These are phyloP conservation scores for Globisporangium solare DNA, from an alignment of 352 stramenopile species.

Conservation along the genomic window DNA sequence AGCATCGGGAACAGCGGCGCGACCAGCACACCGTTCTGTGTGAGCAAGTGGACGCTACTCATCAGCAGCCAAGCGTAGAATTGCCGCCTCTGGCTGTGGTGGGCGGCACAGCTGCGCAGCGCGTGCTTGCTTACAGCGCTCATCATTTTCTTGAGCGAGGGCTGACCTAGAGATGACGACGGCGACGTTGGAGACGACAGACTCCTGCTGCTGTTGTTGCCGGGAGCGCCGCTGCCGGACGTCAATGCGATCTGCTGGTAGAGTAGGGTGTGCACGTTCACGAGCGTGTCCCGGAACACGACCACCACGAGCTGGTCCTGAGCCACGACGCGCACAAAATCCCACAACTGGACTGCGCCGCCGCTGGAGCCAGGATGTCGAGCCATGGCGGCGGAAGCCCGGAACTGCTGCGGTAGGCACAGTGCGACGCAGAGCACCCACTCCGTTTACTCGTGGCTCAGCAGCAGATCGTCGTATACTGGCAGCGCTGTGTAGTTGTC, in stretches of 20 bases:
- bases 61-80: slow-evolving; percentile 35
- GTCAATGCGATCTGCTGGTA: slow-evolving; percentile 47
- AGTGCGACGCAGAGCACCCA: slow-evolving; percentile 59
- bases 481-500: slow-evolving; percentile 10
- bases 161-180: not conserved
- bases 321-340: slow-evolving; percentile 49
- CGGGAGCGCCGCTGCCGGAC: slow-evolving; percentile 3
- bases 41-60: slow-evolving; percentile 28
- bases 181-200: slow-evolving; percentile 4
- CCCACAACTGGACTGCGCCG: slow-evolving; percentile 32
- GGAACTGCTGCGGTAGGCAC: slow-evolving; percentile 42
- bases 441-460: slow-evolving; percentile 22
- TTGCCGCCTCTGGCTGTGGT: slow-evolving; percentile 32
- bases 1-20: slow-evolving; percentile 47
- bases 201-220: not conserved
- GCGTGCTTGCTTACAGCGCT: slow-evolving; percentile 42
- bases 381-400: slow-evolving; percentile 5
- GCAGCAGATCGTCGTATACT: slow-evolving; percentile 23
- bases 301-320: slow-evolving; percentile 42
- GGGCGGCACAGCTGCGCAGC: slow-evolving; percentile 28
- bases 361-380: not conserved
- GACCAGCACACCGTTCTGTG: slow-evolving; percentile 32
- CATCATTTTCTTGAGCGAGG: slow-evolving; percentile 37
- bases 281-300: slow-evolving; percentile 34
- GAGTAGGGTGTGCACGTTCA: slow-evolving; percentile 57